Evolutionary conservation across 805 yeast genomes (phyloP), one percentile per base, ranked within the genome.

Genomic region (Candida quercuum): DNA sequence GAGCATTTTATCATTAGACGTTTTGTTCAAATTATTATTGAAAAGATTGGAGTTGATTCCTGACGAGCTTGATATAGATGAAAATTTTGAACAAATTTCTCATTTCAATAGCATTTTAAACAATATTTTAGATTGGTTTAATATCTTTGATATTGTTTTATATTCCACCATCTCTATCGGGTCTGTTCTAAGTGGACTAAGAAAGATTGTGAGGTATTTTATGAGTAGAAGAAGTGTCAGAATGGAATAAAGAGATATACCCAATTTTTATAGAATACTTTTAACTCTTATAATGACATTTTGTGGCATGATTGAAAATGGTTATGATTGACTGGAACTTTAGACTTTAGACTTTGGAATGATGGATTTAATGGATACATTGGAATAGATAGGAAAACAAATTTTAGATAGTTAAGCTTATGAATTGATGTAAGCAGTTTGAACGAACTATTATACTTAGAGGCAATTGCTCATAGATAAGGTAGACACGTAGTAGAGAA

Each of bases 141-240:
- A 25, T 2, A 28, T 32, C 7, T 18, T 43, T 22, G 52, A 48
- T 19, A 14, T 34, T 11, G 33, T 41, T 1, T 31, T 48, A 5
- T 46, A 48, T 28, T n/a, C 37, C 9, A 43, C 46, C 5, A 32
- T 48, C 19, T 32, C 26, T 3, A 26, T 38, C 13, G 52, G 52
- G 3, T 25, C 43, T n/a, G 17, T 47, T 19, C 36, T 47, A 5
- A 34, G 39, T 19, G 26, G 31, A 2, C 12, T 33, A 8, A 38
- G 48, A 35, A 38, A 26, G 27, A 2, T 42, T 18, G 40, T 32
- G 5, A 43, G 16, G 14, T 6, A 25, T 13, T 12, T 8, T 17
- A 13, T 9, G 5, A 10, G 4, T 4, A 17, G 31, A 17, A 17
- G 31, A 28, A 18, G 16, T 14, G 29, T 14, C 15, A 26, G 14